A percentile compares a stretch with the other conserved stretches of the same genome.
These are phyloP conservation scores for Calophaca sinica DNA, from an alignment of 306 rosid genomes.

Conservation along the genomic window DNA sequence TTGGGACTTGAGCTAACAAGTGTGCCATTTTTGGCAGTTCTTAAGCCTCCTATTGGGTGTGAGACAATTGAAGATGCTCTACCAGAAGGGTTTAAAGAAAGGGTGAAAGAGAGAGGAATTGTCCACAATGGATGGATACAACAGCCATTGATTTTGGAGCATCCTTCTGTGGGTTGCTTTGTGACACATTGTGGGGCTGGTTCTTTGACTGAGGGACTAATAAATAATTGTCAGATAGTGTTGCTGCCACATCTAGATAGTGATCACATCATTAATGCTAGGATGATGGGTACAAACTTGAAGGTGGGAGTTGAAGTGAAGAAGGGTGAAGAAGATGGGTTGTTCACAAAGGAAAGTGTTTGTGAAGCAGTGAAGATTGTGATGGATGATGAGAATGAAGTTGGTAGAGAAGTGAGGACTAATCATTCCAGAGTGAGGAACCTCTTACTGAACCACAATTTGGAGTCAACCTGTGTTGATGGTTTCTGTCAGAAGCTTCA, in stretches of 20 bases:
- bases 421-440: conserved; percentile 52
- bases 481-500: conserved; percentile 27
- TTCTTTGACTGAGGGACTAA: conserved; percentile 55
- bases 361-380: conserved; percentile 51
- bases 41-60: conserved; percentile 32
- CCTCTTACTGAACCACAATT: neutral
- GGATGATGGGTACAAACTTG: conserved; percentile 38
- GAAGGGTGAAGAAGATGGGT: conserved; percentile 62
- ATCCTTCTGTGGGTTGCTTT: conserved; percentile 70
- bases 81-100: conserved; percentile 36
- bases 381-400: conserved; percentile 53
- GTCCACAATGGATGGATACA: conserved; percentile 64
- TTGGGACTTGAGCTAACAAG: conserved; percentile 48
- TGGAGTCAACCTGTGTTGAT: conserved; percentile 27
- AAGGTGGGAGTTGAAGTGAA: conserved; percentile 62
- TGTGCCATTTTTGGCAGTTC: conserved; percentile 46
- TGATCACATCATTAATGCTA: conserved; percentile 53
- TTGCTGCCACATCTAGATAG: conserved; percentile 43
- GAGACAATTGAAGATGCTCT: conserved; percentile 38
- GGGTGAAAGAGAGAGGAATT: conserved; percentile 40
- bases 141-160: conserved; percentile 57
- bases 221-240: conserved; percentile 58
- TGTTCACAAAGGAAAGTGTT: conserved; percentile 54
- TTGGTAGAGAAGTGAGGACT: conserved; percentile 46
- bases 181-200: conserved; percentile 75